Base-by-base conservation (phyloP, 2,329 filamentous ascomycete genomes). In the Ceratocystis ficicola region DNA sequence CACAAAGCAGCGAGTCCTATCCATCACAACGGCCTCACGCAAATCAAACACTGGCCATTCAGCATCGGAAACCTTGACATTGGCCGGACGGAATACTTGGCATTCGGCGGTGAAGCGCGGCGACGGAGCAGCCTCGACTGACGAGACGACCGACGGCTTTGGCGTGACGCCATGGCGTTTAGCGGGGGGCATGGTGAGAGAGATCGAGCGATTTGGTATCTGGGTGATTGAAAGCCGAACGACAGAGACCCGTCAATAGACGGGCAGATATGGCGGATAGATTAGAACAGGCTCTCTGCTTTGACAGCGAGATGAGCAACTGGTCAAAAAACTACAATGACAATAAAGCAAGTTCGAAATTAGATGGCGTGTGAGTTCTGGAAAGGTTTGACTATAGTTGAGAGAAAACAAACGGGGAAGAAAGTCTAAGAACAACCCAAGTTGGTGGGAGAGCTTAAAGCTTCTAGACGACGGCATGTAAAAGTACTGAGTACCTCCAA, bases 11-110 rank as follows among this genome's bases (percentile, higher is more conserved):
- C 82, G 80, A 69, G 85, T 78, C 60, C 75, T 78, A 62, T 76
- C 75, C 68, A 82, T 80, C n/a, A 89, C 79, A 20, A 81, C 77
- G 46, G 81, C 86, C 71, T 88, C 80, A 62, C 72, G 77, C 52
- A 90, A 77, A 5, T 83, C 76, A 71, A 87, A 88, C 62, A 80
- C 80, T 2, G 85, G 83, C 79, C 83, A 87, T 17, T 83, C 74
- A 70, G 83, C 68, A 46, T 70, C 72, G 12, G 70, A 63, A 6
- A 71, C 68, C 3, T 71, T 70, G 55, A 71, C 72, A 20, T 77
- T 68, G 44, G 77, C 72, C 0, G 73, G 70, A 71, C 73, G 76
- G 30, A 69, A 73, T 12, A 73, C 67, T 50, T 76, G 72, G 59
- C 71, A 65, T 32, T 77, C 71, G 67, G 80, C 75, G 65, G 77